phyloP scores from a whole-genome alignment of 768 basidiomycete genomes.

The Suillus plorans region DNA sequence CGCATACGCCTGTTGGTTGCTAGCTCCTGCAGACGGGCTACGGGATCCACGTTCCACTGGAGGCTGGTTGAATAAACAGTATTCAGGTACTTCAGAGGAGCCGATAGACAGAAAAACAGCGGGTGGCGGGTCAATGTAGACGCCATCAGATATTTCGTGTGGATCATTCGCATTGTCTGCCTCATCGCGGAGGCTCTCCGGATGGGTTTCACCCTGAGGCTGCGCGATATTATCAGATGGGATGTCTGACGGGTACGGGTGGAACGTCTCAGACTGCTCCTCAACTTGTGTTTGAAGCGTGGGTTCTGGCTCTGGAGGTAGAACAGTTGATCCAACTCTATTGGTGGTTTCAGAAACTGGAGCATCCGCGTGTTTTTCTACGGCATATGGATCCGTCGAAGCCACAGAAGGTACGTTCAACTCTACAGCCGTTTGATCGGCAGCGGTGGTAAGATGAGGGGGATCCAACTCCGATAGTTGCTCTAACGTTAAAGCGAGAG shows the following conservation, averaged over 20 bases:
- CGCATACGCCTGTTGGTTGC: constrained; percentile 22
- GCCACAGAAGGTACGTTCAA: background rate
- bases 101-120: constrained; percentile 53
- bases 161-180: constrained; percentile 33
- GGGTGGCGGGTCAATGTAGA: constrained; percentile 76
- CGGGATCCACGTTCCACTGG: constrained; percentile 25
- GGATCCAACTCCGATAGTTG: background rate
- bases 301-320: background rate
- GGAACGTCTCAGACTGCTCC: background rate
- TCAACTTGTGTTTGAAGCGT: background rate
- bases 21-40: constrained; percentile 21
- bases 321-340: background rate
- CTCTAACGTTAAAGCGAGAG: background rate
- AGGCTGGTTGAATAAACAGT: constrained; percentile 60
- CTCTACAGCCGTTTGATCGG: background rate
- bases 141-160: constrained; percentile 64
- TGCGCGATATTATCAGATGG: constrained; percentile 6
- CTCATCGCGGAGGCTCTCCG: background rate
- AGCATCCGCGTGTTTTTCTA: background rate
- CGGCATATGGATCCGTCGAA: background rate
- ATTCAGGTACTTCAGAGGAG: constrained; percentile 40
- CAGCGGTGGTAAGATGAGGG: background rate
- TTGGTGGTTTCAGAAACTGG: background rate
- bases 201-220: constrained; percentile 22
- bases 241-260: constrained; percentile 3